These are phyloP conservation scores for Irpex lacteus DNA, from an alignment of 1,284 basidiomycete genomes.

Conservation along the genomic window DNA sequence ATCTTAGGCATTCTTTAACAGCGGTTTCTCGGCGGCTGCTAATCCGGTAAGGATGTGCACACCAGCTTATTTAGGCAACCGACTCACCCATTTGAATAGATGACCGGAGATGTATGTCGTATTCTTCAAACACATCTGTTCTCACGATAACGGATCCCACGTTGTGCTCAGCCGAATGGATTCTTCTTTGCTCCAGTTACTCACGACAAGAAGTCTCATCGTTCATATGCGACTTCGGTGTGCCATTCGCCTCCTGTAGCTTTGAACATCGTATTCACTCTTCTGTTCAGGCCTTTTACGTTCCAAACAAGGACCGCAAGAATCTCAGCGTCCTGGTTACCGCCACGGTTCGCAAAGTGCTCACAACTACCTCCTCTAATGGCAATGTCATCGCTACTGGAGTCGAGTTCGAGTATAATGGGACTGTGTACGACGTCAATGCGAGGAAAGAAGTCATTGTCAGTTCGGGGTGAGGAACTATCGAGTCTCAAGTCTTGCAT, in stretches of 20 bases:
- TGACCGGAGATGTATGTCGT: constrained; percentile 22
- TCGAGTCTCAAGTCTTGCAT: not conserved
- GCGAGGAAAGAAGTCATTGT: constrained; percentile 34
- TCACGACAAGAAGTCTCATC: constrained; percentile 20
- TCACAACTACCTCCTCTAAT: constrained; percentile 73
- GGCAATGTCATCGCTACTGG: constrained; percentile 76
- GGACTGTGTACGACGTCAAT: constrained; percentile 17
- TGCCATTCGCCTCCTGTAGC: not conserved
- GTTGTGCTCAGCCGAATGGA: constrained; percentile 17
- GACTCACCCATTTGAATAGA: constrained; percentile 7
- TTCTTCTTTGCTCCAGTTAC: constrained; percentile 15
- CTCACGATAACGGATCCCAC: not conserved
- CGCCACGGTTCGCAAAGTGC: constrained; percentile 10
- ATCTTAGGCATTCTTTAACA: constrained; percentile 15
- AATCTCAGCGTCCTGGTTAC: constrained; percentile 19
- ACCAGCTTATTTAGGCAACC: not conserved
- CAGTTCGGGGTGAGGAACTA: constrained; percentile 27
- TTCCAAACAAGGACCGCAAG: constrained; percentile 16
- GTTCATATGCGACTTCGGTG: constrained; percentile 24
- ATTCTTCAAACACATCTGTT: not conserved
- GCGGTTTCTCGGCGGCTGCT: constrained; percentile 14
- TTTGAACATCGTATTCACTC: not conserved
- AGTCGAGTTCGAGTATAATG: constrained; percentile 25
- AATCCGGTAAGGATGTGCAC: constrained; percentile 14
- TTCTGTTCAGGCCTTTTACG: constrained; percentile 20